Conservation (phyloP, 805 yeast species). For the Candida sanyiensis region DNA sequence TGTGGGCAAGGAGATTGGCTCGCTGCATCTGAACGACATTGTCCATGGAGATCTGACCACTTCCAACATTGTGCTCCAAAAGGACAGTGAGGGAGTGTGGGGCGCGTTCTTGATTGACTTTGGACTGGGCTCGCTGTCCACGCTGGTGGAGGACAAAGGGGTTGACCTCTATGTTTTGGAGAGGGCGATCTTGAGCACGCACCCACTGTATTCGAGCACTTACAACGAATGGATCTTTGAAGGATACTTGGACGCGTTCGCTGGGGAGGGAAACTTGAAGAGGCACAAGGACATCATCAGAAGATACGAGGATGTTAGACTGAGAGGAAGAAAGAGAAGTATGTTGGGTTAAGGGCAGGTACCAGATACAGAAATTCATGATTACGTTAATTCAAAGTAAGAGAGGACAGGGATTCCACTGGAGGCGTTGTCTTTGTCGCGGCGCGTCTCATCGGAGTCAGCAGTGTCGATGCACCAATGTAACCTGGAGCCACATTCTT, state of each 20-base stretch:
- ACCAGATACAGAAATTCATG: no score
- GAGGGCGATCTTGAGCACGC: conserved; percentile 87
- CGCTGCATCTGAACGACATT: conserved; percentile 68
- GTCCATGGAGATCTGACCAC: conserved; percentile 94
- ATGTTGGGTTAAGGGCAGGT: conserved; percentile 80
- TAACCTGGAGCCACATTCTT: conserved; percentile 40
- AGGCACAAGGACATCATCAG: conserved; percentile 47
- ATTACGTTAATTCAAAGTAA: conserved; percentile 8
- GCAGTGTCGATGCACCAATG: conserved; percentile 23
- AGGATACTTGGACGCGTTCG: conserved; percentile 51
- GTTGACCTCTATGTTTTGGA: conserved; percentile 95
- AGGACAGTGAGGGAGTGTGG: conserved; percentile 17
- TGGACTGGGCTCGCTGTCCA: conserved; percentile 77
- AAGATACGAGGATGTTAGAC: conserved; percentile 75
- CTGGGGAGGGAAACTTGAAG: conserved; percentile 31
- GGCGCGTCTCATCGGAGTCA: conserved; percentile 17
- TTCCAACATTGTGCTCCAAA: conserved; percentile 68
- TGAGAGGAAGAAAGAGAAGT: conserved; percentile 92
- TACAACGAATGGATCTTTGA: conserved; percentile 68
- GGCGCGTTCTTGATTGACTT: conserved; percentile 77
- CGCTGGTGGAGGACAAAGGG: conserved; percentile 84
- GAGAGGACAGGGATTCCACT: conserved; percentile 17
- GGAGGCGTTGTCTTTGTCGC: conserved; percentile 3
- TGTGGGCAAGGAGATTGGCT: conserved; percentile 67
- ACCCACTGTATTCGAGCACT: conserved; percentile 59